These are phyloP conservation scores for Exophiala mesophila DNA, from an alignment of 2,329 filamentous ascomycete species.

Conservation along the genomic window DNA sequence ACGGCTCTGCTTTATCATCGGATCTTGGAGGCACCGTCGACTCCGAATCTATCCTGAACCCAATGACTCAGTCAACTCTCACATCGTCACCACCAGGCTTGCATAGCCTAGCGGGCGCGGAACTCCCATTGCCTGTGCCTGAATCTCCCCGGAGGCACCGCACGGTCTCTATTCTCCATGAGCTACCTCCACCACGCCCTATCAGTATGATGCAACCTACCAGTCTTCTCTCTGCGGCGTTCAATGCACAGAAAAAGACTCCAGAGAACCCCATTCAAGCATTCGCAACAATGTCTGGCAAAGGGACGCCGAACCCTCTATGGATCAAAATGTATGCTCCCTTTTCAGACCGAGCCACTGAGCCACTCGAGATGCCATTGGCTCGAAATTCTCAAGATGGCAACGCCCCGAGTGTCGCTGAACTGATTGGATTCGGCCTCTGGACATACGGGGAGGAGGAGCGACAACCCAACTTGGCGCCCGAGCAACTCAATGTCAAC, in stretches of 20 bases:
- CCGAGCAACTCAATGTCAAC: conserved; percentile 55
- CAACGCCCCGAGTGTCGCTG: conserved; percentile 52
- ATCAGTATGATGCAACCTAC: conserved; percentile 56
- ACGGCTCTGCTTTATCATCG: conserved; percentile 46
- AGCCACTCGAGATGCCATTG: conserved; percentile 56
- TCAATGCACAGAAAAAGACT: conserved; percentile 53
- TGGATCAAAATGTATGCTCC: conserved; percentile 61
- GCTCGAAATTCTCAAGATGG: conserved; percentile 52
- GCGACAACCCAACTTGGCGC: conserved; percentile 48
- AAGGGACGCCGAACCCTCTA: conserved; percentile 55
- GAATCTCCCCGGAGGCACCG: conserved; percentile 51
- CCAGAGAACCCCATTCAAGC: conserved; percentile 58
- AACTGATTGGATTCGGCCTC: conserved; percentile 60
- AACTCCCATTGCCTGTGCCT: conserved; percentile 27
- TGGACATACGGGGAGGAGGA: conserved; percentile 58
- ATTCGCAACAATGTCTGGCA: conserved; percentile 57
- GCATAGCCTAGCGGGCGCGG: conserved; percentile 28
- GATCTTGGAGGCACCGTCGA: conserved; percentile 53
- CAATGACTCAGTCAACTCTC: conserved; percentile 43
- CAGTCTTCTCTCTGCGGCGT: conserved; percentile 54
- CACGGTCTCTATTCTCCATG: conserved; percentile 47
- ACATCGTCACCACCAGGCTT: conserved; percentile 45
- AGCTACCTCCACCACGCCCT: conserved; percentile 56
- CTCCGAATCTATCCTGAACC: conserved; percentile 53
- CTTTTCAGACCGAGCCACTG: conserved; percentile 52